These are phyloP conservation scores for Rhizophora apiculata DNA, from an alignment of 345 rosid genomes.

Conservation along the genomic window DNA sequence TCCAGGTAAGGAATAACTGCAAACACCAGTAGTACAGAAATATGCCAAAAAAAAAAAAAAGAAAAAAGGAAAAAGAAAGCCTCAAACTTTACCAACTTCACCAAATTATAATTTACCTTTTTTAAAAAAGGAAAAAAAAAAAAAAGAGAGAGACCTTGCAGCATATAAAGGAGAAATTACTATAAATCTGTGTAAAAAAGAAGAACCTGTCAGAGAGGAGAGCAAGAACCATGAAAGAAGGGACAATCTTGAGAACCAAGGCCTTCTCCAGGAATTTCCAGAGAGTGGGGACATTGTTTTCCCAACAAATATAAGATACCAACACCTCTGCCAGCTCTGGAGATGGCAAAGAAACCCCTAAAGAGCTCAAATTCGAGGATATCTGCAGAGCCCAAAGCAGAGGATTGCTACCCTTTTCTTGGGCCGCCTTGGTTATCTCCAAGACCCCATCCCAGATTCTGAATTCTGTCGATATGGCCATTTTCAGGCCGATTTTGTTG, in stretches of 20 bases:
- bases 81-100: neutral
- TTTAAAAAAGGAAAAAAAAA: neutral
- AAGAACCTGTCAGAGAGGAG: conserved; percentile 26
- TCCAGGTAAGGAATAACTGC: neutral
- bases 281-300: conserved; percentile 26
- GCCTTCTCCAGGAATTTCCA: conserved; percentile 36
- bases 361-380: conserved; percentile 44
- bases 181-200: neutral
- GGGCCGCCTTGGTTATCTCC: conserved; percentile 53
- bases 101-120: neutral
- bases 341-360: conserved; percentile 34
- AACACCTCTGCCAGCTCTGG: conserved; percentile 23
- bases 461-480: neutral
- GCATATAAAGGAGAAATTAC: no score
- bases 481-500: neutral
- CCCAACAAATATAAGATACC: conserved; percentile 33
- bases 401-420: conserved; percentile 60
- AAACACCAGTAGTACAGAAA: neutral
- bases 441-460: conserved; percentile 21
- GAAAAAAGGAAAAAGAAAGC: neutral
- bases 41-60: neutral
- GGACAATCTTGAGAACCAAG: conserved; percentile 23
- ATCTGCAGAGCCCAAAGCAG: conserved; percentile 63
- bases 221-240: conserved; percentile 25
- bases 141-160: neutral